These are phyloP conservation scores for Viridothelium virens DNA, from an alignment of 495 filamentous ascomycete genomes.

Conservation along the genomic window DNA sequence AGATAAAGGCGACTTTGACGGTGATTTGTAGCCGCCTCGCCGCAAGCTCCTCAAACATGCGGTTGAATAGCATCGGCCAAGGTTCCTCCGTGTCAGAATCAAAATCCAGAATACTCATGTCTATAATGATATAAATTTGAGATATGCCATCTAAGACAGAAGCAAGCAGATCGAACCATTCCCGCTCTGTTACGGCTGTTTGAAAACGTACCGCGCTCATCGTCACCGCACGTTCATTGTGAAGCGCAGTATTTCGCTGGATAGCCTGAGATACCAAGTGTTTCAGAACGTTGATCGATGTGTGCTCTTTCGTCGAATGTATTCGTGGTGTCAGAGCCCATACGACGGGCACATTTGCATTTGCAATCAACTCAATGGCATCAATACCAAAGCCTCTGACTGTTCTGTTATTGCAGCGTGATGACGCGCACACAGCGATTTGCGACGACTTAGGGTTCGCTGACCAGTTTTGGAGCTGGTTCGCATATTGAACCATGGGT, in stretches of 20 bases:
- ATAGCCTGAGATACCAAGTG: neutral
- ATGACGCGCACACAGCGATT: neutral
- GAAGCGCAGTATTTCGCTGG: neutral
- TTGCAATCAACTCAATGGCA: slow-evolving; percentile 10
- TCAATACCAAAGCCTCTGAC: neutral
- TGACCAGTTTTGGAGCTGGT: slow-evolving; percentile 5
- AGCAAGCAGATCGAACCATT: neutral
- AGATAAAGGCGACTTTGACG: slow-evolving; percentile 10
- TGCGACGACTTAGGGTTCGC: neutral
- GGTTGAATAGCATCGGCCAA: neutral
- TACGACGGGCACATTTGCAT: neutral
- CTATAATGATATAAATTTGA: slow-evolving; percentile 6
- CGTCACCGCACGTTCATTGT: neutral
- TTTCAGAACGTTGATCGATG: neutral
- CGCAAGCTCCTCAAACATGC: neutral
- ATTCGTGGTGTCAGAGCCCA: slow-evolving; percentile 2
- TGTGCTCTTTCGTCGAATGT: neutral
- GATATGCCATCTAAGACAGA: slow-evolving; percentile 5
- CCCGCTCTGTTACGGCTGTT: slow-evolving; percentile 4
- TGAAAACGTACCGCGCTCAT: neutral
- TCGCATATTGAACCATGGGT: neutral
- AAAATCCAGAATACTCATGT: neutral
- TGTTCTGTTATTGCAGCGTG: neutral
- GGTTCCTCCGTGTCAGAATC: neutral
- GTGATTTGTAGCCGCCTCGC: neutral